Conservation (phyloP, 345 rosid species). For the Citrus cavaleriei region DNA sequence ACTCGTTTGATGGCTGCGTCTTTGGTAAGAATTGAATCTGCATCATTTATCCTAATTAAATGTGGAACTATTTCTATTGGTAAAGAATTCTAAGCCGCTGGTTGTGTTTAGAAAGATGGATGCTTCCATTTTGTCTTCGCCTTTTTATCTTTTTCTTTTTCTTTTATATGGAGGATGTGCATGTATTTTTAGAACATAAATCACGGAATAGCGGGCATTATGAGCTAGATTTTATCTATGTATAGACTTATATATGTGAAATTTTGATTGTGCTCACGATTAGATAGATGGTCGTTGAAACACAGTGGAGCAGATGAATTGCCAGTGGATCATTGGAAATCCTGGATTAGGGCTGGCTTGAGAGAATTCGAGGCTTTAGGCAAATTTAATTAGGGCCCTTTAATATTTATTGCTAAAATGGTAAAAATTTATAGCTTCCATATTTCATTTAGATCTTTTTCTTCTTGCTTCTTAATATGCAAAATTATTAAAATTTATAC, state of each 20-base stretch:
- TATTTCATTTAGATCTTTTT: too few species aligned
- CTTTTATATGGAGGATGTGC: not conserved
- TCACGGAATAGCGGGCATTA: not conserved
- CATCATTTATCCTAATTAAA: not conserved
- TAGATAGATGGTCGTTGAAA: not conserved
- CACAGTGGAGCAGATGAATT: not conserved
- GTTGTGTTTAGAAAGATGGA: not conserved
- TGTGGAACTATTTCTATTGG: not conserved
- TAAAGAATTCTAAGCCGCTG: not conserved
- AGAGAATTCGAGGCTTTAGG: not conserved
- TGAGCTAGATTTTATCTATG: not conserved
- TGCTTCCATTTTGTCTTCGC: not conserved
- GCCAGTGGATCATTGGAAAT: not conserved
- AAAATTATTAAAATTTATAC: too few species aligned
- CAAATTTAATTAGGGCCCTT: not conserved
- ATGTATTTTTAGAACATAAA: not conserved
- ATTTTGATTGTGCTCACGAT: not conserved
- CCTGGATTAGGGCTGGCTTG: not conserved
- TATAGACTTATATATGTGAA: not conserved
- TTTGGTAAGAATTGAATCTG: conserved; percentile 11
- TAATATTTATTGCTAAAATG: not conserved
- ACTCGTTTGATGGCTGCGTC: conserved; percentile 5
- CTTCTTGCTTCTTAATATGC: not conserved
- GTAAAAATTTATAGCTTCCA: not conserved
- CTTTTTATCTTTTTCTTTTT: not conserved